Evolutionary conservation across 2,329 filamentous ascomycete species (phyloP).

Genomic region (Botrytis pseudocinerea): DNA sequence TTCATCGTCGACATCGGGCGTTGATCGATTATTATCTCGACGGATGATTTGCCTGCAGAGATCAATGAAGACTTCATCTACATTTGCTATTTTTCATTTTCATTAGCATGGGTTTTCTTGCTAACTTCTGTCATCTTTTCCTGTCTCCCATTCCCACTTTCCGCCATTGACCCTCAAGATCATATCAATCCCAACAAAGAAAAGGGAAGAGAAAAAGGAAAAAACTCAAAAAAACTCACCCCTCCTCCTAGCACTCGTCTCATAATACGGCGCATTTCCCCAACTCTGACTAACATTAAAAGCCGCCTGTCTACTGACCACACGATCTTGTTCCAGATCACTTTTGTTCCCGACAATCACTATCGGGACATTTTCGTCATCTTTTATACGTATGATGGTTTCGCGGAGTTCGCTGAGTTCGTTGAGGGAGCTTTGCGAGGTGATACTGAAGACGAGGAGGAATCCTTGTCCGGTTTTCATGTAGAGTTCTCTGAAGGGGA

Average conservation of each 20-base stretch:
- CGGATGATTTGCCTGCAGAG: slow-evolving; percentile 67
- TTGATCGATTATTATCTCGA: slow-evolving; percentile 48
- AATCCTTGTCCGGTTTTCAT: slow-evolving; percentile 78
- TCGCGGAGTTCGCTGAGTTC: slow-evolving; percentile 72
- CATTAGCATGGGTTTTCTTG: background rate
- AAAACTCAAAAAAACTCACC: slow-evolving; percentile 40
- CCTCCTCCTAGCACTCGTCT: slow-evolving; percentile 65
- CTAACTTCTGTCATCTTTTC: background rate
- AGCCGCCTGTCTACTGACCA: slow-evolving; percentile 62
- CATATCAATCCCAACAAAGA: background rate
- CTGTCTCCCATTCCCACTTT: background rate
- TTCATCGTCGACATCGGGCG: slow-evolving; percentile 22
- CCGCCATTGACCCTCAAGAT: background rate
- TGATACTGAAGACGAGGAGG: slow-evolving; percentile 73
- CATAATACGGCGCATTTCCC: slow-evolving; percentile 73
- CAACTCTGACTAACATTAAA: slow-evolving; percentile 68
- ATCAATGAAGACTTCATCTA: slow-evolving; percentile 71
- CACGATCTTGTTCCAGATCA: slow-evolving; percentile 70
- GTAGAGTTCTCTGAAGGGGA: slow-evolving; percentile 60
- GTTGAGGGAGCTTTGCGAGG: slow-evolving; percentile 65
- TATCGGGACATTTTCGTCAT: slow-evolving; percentile 67
- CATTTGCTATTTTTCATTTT: slow-evolving; percentile 50
- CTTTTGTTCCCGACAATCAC: slow-evolving; percentile 76
- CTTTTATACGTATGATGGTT: slow-evolving; percentile 73
- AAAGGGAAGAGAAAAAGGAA: background rate